These are phyloP conservation scores for Wickerhamomyces rabaulensis DNA, from an alignment of 805 yeast genomes.

Conservation along the genomic window DNA sequence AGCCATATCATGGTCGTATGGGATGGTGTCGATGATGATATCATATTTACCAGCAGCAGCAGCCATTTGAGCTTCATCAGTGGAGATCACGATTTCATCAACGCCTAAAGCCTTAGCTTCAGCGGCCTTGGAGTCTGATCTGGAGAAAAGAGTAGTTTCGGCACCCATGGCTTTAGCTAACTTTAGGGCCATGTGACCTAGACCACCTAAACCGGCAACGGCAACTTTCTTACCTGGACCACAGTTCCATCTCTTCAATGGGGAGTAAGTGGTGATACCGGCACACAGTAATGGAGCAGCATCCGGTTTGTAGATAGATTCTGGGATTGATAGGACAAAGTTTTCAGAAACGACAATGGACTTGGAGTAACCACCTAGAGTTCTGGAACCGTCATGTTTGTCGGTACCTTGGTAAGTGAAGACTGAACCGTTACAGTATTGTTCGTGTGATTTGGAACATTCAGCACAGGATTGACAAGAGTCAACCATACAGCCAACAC, in stretches of 20 bases:
- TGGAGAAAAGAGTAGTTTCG: not conserved
- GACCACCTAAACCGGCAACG: not conserved
- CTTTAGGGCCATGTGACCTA: not conserved
- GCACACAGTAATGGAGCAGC: not conserved
- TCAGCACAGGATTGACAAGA: not conserved
- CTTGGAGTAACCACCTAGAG: not conserved
- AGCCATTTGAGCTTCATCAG: not conserved
- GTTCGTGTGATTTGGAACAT: not conserved
- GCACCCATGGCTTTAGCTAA: not conserved
- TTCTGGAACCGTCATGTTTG: not conserved
- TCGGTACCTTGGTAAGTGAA: not conserved
- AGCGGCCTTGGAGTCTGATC: not conserved
- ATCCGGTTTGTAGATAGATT: not conserved
- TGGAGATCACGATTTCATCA: not conserved
- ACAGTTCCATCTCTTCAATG: not conserved
- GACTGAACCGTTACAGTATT: not conserved
- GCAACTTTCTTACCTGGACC: not conserved
- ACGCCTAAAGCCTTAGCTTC: not conserved
- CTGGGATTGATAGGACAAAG: not conserved
- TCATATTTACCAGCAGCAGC: not conserved
- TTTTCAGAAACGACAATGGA: not conserved
- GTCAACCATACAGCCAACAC: not conserved
- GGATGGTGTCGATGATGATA: not conserved
- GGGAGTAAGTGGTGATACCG: not conserved
- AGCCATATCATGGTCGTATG: not conserved